Evolutionary conservation across 2,329 filamentous ascomycete genomes (phyloP).

Genomic region (Xylariaceae sp.): DNA sequence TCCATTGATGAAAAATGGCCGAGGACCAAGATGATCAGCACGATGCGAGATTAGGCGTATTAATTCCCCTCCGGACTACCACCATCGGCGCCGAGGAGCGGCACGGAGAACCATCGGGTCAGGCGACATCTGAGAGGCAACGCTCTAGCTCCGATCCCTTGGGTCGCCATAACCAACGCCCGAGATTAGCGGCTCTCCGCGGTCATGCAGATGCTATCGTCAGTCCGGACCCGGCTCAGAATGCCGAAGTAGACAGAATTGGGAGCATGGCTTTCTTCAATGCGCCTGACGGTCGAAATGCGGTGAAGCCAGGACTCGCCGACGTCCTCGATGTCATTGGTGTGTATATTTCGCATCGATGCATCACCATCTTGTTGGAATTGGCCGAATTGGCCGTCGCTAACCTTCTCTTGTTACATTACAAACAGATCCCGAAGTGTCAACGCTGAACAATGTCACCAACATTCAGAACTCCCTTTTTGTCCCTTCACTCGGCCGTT

Average conservation of each 20-base stretch:
- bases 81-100: conserved; percentile 4
- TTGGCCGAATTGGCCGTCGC: neutral
- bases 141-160: conserved; percentile 27
- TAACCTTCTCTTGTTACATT: neutral
- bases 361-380: neutral
- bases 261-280: conserved; percentile 26
- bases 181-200: conserved; percentile 20
- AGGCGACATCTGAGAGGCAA: conserved; percentile 14
- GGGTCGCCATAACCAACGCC: conserved; percentile 22
- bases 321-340: conserved; percentile 64
- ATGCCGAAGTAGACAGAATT: conserved; percentile 21
- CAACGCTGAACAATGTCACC: conserved; percentile 75
- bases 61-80: conserved; percentile 15
- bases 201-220: conserved; percentile 18
- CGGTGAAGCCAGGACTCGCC: conserved; percentile 59
- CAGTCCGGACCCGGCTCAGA: conserved; percentile 13
- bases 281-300: conserved; percentile 27
- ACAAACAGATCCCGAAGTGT: conserved; percentile 68
- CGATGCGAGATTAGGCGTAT: conserved; percentile 12
- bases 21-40: conserved; percentile 12
- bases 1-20: neutral
- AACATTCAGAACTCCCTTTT: conserved; percentile 90
- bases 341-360: conserved; percentile 34
- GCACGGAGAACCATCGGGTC: conserved; percentile 3
- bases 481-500: conserved; percentile 70